These are phyloP conservation scores for Carex kokanica DNA, from an alignment of 176 grass and related monocot genomes.

Conservation along the genomic window DNA sequence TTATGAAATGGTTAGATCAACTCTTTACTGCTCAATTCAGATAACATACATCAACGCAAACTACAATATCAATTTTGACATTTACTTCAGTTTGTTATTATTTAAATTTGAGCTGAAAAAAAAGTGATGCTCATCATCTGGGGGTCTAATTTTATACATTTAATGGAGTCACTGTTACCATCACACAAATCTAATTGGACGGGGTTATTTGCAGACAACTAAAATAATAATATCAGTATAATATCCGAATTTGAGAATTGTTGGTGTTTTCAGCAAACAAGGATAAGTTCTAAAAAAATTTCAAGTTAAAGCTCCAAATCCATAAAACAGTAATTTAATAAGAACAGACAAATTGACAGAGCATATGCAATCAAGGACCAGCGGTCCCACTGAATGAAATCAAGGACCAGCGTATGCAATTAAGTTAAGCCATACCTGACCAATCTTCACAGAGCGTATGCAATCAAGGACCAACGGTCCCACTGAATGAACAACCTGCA, in stretches of 20 bases:
- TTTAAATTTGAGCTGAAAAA: not conserved
- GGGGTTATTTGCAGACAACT: not conserved
- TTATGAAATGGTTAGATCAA: no score
- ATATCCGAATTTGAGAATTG: not conserved
- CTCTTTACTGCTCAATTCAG: no score
- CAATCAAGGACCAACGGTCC: conserved; percentile 60
- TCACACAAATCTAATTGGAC: not conserved
- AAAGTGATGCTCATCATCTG: not conserved
- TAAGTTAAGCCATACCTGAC: conserved; percentile 70
- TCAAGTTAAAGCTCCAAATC: not conserved
- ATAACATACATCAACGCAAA: no score
- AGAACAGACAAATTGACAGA: no score
- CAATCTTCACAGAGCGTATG: conserved; percentile 69
- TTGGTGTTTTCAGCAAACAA: not conserved
- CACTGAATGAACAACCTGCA: conserved; percentile 75
- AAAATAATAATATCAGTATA: not conserved
- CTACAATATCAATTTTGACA: conserved; percentile 8
- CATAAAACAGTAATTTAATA: not conserved
- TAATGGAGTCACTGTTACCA: not conserved
- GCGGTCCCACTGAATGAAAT: no score
- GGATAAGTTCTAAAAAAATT: not conserved
- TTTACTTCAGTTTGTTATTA: not conserved
- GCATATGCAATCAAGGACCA: no score
- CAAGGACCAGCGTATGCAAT: no score
- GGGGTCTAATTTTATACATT: not conserved